A percentile compares a stretch with the other conserved stretches of the same genome.
phyloP scores from a whole-genome alignment of 257 asterid genomes.

The Solanum ossicruentum region DNA sequence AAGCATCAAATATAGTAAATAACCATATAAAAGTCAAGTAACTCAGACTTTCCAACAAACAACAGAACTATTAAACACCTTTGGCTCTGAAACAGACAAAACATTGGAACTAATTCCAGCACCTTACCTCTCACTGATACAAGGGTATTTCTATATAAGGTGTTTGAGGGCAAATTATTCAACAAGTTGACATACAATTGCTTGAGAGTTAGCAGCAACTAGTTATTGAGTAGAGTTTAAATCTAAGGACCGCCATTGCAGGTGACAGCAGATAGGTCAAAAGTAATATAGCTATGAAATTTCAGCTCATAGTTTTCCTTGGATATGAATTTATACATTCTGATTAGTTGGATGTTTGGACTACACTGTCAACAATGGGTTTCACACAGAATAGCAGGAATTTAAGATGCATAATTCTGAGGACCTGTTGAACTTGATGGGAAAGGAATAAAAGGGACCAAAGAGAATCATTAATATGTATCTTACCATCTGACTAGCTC shows the following conservation, averaged over 20 bases:
- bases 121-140: background rate
- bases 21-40: background rate
- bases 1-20: background rate
- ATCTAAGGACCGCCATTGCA: background rate
- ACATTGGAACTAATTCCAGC: background rate
- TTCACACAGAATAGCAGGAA: background rate
- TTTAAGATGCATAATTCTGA: background rate
- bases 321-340: background rate
- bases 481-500: background rate
- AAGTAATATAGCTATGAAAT: background rate
- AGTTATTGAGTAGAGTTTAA: background rate
- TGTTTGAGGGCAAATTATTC: background rate
- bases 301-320: background rate
- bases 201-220: background rate
- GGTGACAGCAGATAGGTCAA: background rate
- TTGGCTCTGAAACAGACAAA: background rate
- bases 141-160: background rate
- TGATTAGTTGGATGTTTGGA: background rate
- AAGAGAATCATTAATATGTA: background rate
- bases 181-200: background rate
- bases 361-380: background rate
- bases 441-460: background rate
- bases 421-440: background rate
- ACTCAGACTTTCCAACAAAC: background rate
- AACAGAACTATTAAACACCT: background rate